Percentiles rank a stretch among this genome's conserved stretches.
Evolutionary conservation across 2,329 filamentous ascomycete genomes (phyloP).

Genomic region (Pseudogymnoascus sp.): DNA sequence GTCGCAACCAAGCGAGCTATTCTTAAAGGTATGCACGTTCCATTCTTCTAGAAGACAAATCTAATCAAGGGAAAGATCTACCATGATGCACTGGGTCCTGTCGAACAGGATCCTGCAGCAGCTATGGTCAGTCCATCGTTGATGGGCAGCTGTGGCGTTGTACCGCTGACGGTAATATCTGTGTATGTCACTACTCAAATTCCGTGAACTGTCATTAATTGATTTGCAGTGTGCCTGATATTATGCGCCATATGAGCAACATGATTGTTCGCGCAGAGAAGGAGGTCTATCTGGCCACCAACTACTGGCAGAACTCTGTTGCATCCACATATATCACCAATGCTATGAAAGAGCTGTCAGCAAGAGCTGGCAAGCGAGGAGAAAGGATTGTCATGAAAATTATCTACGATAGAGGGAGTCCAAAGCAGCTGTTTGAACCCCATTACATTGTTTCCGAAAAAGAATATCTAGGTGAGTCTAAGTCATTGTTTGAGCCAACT

Average conservation of each 20-base stretch:
- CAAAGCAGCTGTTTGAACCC: conserved; percentile 57
- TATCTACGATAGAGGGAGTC: conserved; percentile 65
- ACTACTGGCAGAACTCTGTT: conserved; percentile 65
- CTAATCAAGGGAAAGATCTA: conserved; percentile 19
- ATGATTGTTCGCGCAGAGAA: conserved; percentile 64
- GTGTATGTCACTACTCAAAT: conserved; percentile 31
- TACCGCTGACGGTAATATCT: conserved; percentile 63
- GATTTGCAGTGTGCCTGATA: conserved; percentile 50
- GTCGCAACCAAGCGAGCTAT: conserved; percentile 57
- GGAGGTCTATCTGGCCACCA: conserved; percentile 69
- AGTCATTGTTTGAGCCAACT: not conserved
- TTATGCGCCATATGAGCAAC: conserved; percentile 68
- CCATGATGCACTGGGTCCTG: conserved; percentile 23
- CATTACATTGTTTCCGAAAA: conserved; percentile 53
- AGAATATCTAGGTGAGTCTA: conserved; percentile 45
- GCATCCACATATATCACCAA: conserved; percentile 62
- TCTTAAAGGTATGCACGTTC: conserved; percentile 44
- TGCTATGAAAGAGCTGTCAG: conserved; percentile 62
- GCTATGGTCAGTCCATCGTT: conserved; percentile 51
- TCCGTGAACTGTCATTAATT: not conserved
- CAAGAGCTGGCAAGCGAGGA: conserved; percentile 51
- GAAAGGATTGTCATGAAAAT: conserved; percentile 60
- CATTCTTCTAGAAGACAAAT: not conserved
- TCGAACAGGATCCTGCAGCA: conserved; percentile 29
- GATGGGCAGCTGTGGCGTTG: conserved; percentile 53